These are phyloP conservation scores for Fusarium sp. DNA, from an alignment of 2,329 filamentous ascomycete genomes.

Conservation along the genomic window DNA sequence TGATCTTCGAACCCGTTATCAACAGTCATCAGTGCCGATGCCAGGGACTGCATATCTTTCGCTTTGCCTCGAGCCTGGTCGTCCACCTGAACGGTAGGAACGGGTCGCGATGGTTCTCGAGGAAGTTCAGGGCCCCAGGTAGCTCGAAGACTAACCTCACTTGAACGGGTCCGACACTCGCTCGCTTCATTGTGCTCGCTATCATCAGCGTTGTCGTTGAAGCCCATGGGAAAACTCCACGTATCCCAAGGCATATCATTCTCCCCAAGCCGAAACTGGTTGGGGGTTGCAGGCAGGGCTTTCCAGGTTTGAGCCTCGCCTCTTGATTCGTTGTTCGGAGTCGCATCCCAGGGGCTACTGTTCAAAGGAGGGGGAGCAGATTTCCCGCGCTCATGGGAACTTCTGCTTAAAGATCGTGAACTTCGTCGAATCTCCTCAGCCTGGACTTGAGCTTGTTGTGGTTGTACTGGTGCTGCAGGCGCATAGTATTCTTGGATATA, in stretches of 20 bases:
- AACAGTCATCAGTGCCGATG: conserved; percentile 65
- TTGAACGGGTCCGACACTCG: conserved; percentile 7
- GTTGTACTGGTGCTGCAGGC: conserved; percentile 8
- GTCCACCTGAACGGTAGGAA: conserved; percentile 43
- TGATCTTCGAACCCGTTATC: conserved; percentile 69
- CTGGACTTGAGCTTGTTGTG: conserved; percentile 4
- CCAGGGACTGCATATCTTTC: conserved; percentile 60
- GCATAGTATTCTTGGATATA: conserved; percentile 29
- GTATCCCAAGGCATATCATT: conserved; percentile 61
- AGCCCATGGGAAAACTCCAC: conserved; percentile 44
- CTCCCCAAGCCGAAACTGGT: conserved; percentile 55
- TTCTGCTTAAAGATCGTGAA: conserved; percentile 39
- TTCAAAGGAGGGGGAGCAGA: conserved; percentile 62
- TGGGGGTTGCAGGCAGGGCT: conserved; percentile 55
- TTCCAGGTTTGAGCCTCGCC: conserved; percentile 53
- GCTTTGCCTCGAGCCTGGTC: conserved; percentile 43
- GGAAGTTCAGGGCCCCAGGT: conserved; percentile 37
- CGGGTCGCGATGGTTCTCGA: conserved; percentile 11
- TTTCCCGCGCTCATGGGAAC: conserved; percentile 57
- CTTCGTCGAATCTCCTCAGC: conserved; percentile 19
- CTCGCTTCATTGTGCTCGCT: conserved; percentile 5
- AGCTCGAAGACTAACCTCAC: conserved; percentile 31
- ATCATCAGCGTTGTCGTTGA: conserved; percentile 28
- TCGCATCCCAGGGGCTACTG: conserved; percentile 60
- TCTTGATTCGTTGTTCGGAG: conserved; percentile 38